Conservation (phyloP, 768 basidiomycete genomes). For the Lentinula sp. region DNA sequence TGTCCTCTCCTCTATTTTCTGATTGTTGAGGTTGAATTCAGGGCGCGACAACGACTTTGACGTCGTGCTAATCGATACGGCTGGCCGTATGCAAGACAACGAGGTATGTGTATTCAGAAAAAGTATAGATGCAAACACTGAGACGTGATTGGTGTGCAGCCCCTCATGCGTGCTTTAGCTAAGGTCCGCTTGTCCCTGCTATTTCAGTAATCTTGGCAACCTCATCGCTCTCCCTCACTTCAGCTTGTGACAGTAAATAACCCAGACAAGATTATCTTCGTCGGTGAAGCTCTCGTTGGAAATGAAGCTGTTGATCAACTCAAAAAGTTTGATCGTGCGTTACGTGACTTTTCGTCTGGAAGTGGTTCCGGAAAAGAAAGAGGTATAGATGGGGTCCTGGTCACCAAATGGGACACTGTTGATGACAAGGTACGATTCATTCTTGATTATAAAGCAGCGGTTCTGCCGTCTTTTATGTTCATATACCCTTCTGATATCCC, state of each 20-base stretch:
- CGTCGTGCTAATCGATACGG: constrained; percentile 96
- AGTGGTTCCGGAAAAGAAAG: constrained; percentile 63
- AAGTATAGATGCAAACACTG: neutral
- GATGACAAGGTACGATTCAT: constrained; percentile 74
- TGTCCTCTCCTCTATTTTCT: neutral
- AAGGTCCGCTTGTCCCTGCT: constrained; percentile 46
- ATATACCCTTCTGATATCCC: neutral
- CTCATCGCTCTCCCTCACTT: neutral
- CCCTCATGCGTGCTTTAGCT: constrained; percentile 96
- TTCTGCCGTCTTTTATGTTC: neutral
- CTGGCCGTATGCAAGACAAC: constrained; percentile 99
- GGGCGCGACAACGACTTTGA: constrained; percentile 90
- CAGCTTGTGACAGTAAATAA: constrained; percentile 89
- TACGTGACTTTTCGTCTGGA: constrained; percentile 82
- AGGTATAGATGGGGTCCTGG: constrained; percentile 96
- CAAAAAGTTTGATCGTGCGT: constrained; percentile 90
- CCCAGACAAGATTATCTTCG: constrained; percentile 97
- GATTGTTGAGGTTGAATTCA: constrained; percentile 23
- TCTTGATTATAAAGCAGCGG: neutral
- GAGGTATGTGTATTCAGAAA: constrained; percentile 48
- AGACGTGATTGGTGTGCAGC: constrained; percentile 35
- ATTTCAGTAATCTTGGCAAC: neutral
- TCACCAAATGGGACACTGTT: constrained; percentile 99
- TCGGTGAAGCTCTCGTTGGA: constrained; percentile 96
- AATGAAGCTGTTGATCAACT: constrained; percentile 99